Base-by-base conservation (phyloP, 106 monocot species). In the Phalaenopsis aphrodite region DNA sequence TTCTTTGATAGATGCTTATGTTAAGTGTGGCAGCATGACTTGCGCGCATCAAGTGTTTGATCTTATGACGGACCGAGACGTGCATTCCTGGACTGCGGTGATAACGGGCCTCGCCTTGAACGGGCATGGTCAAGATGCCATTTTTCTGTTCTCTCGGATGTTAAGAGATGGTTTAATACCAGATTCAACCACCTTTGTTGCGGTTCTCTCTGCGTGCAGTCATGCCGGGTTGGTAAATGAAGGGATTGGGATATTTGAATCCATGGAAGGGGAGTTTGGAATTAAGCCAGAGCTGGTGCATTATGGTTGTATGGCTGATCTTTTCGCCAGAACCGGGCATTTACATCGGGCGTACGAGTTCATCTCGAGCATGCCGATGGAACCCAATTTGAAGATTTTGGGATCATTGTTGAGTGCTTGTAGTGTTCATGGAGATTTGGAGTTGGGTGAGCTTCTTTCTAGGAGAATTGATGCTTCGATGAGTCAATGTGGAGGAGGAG, bases 341-440 rank as follows among this genome's bases (percentile, higher is more conserved):
- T 48, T 91, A n/a, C 3, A 38, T 23, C 66, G 69, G 8, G 91
- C 89, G 2, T 89, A 89, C 52, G 82, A 88, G 56, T 78, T 94
- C n/a, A 74, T 88, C 23, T 67, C 18, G 9, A 81, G 36, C 21
- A 91, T 94, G 94, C 86, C 89, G 0, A 58, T 87, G 75, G 80
- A 85, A 47, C 89, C 91, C 7, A 89, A 89, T 39, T 80, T 88
- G 77, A 83, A 58, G 30, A 88, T 88, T 30, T 57, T 91, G 56
- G 91, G 88, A 2, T 76, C 94, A 75, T 78, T 94, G 72, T 82
- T 94, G 81, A 91, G 89, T 79, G 86, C 94, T 36, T 87, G 94
- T 61, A 88, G 94, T 72, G 67, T 85, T 65, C 80, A 83, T 10
- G 84, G 79, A 48, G 58, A 91, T 23, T 43, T 85, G n/a, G 82